phyloP scores from a whole-genome alignment of 495 filamentous ascomycete genomes.

The Letharia lupina region DNA sequence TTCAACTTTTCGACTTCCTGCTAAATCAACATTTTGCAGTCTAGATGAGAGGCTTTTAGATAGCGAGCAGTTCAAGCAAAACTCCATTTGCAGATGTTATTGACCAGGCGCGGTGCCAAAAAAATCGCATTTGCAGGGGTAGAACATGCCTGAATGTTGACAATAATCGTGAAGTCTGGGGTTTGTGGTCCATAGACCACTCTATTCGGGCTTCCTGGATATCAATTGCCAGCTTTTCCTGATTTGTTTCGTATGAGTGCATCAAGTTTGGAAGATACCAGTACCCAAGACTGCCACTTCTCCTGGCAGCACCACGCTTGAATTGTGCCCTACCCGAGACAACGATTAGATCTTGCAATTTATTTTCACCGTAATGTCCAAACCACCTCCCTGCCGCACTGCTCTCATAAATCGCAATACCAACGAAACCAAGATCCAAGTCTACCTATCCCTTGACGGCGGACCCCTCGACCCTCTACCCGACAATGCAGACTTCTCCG shows the following conservation, averaged over 20 bases:
- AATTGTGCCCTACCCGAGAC: background rate
- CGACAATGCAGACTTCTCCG: slow-evolving; percentile 41
- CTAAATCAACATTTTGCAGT: background rate
- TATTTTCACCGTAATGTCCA: slow-evolving; percentile 4
- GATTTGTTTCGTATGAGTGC: background rate
- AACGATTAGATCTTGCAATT: background rate
- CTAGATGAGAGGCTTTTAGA: background rate
- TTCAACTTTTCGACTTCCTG: background rate
- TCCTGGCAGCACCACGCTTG: background rate
- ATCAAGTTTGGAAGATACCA: background rate
- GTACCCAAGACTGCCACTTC: background rate
- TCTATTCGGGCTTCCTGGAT: too few relatives aligned
- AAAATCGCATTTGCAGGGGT: background rate
- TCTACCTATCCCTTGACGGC: slow-evolving; percentile 88
- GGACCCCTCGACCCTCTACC: slow-evolving; percentile 57
- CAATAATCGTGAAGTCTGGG: background rate
- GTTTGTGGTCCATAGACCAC: background rate
- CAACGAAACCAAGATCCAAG: slow-evolving; percentile 92
- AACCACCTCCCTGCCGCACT: slow-evolving; percentile 44
- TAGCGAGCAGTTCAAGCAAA: background rate
- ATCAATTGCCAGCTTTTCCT: background rate
- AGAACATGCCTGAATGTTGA: background rate
- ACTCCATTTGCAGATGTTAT: background rate
- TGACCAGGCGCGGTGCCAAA: background rate
- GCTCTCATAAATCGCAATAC: slow-evolving; percentile 74